These are phyloP conservation scores for Recurvomyces mirabilis DNA, from an alignment of 495 filamentous ascomycete species.

Conservation along the genomic window DNA sequence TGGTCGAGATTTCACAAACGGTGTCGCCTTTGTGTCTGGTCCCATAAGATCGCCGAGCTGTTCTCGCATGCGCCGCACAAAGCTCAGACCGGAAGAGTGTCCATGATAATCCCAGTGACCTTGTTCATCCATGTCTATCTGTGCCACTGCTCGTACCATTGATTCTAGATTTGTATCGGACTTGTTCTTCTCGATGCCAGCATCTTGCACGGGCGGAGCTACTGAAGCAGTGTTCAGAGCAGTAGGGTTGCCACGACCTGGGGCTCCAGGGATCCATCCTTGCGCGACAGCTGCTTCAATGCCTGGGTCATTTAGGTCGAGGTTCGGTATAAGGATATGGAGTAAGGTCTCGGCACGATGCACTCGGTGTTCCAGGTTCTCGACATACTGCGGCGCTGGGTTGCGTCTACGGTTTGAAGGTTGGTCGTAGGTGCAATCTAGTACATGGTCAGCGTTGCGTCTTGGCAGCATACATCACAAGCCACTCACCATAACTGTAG, in stretches of 20 bases:
- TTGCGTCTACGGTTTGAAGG: conserved; percentile 92
- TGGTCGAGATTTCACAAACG: conserved; percentile 31
- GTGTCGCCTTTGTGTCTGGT: conserved; percentile 27
- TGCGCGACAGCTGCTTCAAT: conserved; percentile 54
- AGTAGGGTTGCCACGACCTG: conserved; percentile 16
- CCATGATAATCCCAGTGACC: conserved; percentile 94
- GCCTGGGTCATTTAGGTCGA: conserved; percentile 73
- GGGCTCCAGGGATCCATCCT: conserved; percentile 26
- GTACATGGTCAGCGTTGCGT: background rate
- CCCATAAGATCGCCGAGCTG: conserved; percentile 65
- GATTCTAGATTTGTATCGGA: conserved; percentile 72
- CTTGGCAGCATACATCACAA: background rate
- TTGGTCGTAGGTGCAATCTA: conserved; percentile 97
- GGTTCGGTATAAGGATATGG: conserved; percentile 65
- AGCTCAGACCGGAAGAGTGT: conserved; percentile 81
- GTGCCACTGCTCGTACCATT: conserved; percentile 87
- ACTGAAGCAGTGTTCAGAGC: background rate
- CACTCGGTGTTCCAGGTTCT: conserved; percentile 73
- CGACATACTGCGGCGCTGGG: conserved; percentile 88
- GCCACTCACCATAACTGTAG: conserved; percentile 82
- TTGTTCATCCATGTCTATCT: conserved; percentile 80
- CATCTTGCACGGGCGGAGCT: conserved; percentile 1
- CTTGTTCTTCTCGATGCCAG: conserved; percentile 30
- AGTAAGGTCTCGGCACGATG: conserved; percentile 76
- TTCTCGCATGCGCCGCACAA: conserved; percentile 71